Base-by-base conservation (phyloP, 129 eudicot genomes). In the Dittrichia graveolens region DNA sequence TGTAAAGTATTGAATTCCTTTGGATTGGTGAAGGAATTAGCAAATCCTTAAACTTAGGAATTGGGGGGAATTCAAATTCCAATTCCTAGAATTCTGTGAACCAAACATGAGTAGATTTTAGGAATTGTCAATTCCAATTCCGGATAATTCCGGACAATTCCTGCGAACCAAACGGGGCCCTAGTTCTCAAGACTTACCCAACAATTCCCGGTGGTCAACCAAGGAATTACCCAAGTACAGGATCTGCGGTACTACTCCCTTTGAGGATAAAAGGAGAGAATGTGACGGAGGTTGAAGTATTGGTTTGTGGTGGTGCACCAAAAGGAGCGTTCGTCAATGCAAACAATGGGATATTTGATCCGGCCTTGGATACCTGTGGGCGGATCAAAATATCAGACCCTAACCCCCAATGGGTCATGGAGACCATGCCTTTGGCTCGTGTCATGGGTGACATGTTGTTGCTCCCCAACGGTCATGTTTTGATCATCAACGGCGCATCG, bases 401-500 rank as follows among this genome's bases (percentile, higher is more conserved):
- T 5, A 64, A 64, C 5, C 69, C 69, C 12, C 38, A 64, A 10
- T 64, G 69, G 69, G 2, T 64, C 9, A 64, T 64, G 66, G 66
- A 61, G 13, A 61, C 66, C 44, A 61, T 61, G 66, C 66, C 66
- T 11, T 61, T 61, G 66, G 66, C 66, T 12, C 66, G 66, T 1
- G 66, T 61, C 34, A 5, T 61, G 34, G 45, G 47, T 38, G 44
- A 61, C 18, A 61, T 61, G 66, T 61, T 61, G 46, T 13, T 61
- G 45, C 66, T 61, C 7, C 66, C 66, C 8, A 61, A 61, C 8
- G 66, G 66, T 3, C 66, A 61, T 38, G 86, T 85, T 14, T 43
- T 83, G 44, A 74, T 86, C 45, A 86, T 89, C 10, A 89, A 89
- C 41, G 96, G 96, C 0, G 89, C 76, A 15, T 49, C 83, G 0